A percentile compares a stretch with the other conserved stretches of the same genome.
Conservation (phyloP, 768 basidiomycete genomes). For the Boletales sp. region DNA sequence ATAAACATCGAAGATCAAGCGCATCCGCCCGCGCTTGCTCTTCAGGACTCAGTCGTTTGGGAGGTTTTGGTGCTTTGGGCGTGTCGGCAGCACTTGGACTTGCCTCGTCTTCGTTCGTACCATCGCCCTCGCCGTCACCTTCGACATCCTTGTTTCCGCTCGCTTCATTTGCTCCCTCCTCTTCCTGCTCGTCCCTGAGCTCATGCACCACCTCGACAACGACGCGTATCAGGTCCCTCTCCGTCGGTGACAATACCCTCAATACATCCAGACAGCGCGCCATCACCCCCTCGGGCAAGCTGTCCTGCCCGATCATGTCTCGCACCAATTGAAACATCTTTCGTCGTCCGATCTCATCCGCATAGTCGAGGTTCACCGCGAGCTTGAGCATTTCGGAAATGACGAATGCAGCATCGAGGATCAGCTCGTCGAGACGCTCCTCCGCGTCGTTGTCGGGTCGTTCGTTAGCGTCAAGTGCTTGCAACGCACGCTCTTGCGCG, state of each 20-base stretch:
- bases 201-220: conserved; percentile 88
- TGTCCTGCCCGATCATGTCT: conserved; percentile 74
- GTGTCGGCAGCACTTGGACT: conserved; percentile 4
- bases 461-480: conserved; percentile 34
- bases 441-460: conserved; percentile 42
- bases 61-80: conserved; percentile 19
- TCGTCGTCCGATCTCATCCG: conserved; percentile 86
- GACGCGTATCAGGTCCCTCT: conserved; percentile 82
- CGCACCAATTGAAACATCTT: conserved; percentile 86
- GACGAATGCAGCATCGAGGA: conserved; percentile 47
- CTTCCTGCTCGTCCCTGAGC: conserved; percentile 48
- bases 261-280: conserved; percentile 81
- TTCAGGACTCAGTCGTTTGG: conserved; percentile 50
- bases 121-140: conserved; percentile 28
- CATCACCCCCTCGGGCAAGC: conserved; percentile 66
- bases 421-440: conserved; percentile 37
- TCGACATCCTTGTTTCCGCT: conserved; percentile 29
- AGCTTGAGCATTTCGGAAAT: conserved; percentile 80
- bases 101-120: conserved; percentile 2
- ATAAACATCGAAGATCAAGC: conserved; percentile 72
- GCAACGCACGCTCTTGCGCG: conserved; percentile 33
- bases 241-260: conserved; percentile 62
- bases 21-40: conserved; percentile 55
- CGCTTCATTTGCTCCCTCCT: too few relatives aligned
- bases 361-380: conserved; percentile 80